Evolutionary conservation across 1,284 basidiomycete species (phyloP).

Genomic region (Tylopilus orsonianus): DNA sequence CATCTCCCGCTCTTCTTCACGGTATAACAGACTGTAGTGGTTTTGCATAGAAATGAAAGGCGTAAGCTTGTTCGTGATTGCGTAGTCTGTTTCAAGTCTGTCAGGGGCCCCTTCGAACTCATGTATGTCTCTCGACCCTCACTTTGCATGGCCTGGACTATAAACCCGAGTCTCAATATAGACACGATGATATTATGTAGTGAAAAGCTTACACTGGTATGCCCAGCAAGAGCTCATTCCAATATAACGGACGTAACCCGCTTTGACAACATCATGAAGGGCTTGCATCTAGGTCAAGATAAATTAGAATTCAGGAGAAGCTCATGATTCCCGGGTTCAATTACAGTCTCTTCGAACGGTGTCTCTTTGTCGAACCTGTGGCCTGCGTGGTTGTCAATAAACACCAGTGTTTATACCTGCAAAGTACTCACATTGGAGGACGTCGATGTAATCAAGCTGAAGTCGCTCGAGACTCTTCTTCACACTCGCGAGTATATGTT

Average conservation of each 20-base stretch:
- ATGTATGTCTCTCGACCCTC: too few species aligned
- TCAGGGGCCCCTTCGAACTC: constrained; percentile 21
- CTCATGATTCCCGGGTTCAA: neutral
- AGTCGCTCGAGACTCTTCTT: constrained; percentile 61
- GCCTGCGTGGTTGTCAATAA: constrained; percentile 6
- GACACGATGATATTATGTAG: too few species aligned
- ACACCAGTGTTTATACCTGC: neutral
- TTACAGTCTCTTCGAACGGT: constrained; percentile 23
- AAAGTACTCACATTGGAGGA: constrained; percentile 49
- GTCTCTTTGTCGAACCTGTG: constrained; percentile 23
- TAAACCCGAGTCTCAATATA: too few species aligned
- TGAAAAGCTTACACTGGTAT: constrained; percentile 35
- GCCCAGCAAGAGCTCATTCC: constrained; percentile 44
- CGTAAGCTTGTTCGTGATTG: constrained; percentile 40
- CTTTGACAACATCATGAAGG: constrained; percentile 49
- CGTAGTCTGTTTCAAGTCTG: constrained; percentile 27
- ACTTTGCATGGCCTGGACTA: constrained; percentile 35
- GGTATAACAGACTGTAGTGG: constrained; percentile 42
- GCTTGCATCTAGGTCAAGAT: constrained; percentile 43
- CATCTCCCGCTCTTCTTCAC: constrained; percentile 56
- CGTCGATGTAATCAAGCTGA: constrained; percentile 66
- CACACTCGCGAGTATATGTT: constrained; percentile 72
- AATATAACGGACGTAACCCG: constrained; percentile 52
- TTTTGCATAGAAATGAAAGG: constrained; percentile 58
- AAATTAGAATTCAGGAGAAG: neutral